These are phyloP conservation scores for Ogataea dorogensis DNA, from an alignment of 805 yeast genomes.

Conservation along the genomic window DNA sequence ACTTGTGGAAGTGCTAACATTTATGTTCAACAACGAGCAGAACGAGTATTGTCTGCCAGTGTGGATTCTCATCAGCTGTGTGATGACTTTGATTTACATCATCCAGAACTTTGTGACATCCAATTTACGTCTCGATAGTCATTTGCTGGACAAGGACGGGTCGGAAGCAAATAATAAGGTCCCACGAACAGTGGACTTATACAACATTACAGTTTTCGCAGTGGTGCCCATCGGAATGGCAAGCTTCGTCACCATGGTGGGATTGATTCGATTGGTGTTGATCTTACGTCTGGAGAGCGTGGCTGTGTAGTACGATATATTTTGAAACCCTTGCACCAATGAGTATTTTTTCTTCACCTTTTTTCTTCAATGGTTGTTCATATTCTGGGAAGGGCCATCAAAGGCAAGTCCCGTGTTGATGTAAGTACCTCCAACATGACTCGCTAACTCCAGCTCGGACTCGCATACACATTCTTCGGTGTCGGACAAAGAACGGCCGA, in stretches of 20 bases:
- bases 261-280: conserved; percentile 69
- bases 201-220: conserved; percentile 89
- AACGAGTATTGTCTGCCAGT: conserved; percentile 72
- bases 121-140: conserved; percentile 48
- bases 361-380: conserved; percentile 45
- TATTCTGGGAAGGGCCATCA: conserved; percentile 50
- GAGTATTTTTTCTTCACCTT: conserved; percentile 4
- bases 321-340: neutral
- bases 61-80: conserved; percentile 89
- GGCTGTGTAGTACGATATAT: neutral
- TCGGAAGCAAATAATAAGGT: conserved; percentile 25
- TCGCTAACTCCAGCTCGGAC: conserved; percentile 43
- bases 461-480: conserved; percentile 82
- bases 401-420: conserved; percentile 37
- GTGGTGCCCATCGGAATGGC: conserved; percentile 98
- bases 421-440: conserved; percentile 23
- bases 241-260: conserved; percentile 88
- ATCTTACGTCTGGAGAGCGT: conserved; percentile 67
- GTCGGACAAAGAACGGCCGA: conserved; percentile 75
- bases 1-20: conserved; percentile 63
- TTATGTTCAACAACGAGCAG: conserved; percentile 63
- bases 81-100: conserved; percentile 75
- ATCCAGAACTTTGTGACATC: conserved; percentile 87
- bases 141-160: conserved; percentile 18
- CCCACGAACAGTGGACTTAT: conserved; percentile 77